phyloP scores from a whole-genome alignment of 495 filamentous ascomycete species.

The Niebla homalea region DNA sequence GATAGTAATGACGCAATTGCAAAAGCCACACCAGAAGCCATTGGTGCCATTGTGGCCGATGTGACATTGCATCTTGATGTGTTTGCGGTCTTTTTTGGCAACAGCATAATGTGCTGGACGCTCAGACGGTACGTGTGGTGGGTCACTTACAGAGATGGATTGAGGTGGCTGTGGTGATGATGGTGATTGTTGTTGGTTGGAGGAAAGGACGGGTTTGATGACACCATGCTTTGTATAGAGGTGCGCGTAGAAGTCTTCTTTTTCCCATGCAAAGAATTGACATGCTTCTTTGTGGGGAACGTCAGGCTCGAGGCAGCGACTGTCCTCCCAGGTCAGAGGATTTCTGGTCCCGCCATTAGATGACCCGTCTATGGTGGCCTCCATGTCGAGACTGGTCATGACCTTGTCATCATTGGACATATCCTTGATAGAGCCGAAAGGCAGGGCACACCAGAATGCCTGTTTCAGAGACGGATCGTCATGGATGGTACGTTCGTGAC shows the following conservation, averaged over 20 bases:
- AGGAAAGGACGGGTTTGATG: background rate
- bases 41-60: constrained; percentile 57
- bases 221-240: background rate
- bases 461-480: constrained; percentile 41
- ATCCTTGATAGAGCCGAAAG: constrained; percentile 20
- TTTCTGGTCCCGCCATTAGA: no score
- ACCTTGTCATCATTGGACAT: constrained; percentile 8
- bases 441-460: constrained; percentile 58
- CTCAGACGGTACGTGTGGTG: constrained; percentile 36
- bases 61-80: constrained; percentile 38
- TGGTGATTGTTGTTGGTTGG: background rate
- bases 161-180: background rate
- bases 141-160: constrained; percentile 29
- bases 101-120: constrained; percentile 42
- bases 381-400: background rate
- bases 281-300: background rate
- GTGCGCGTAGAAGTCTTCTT: background rate
- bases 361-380: no score
- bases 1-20: constrained; percentile 43
- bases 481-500: constrained; percentile 84
- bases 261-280: background rate
- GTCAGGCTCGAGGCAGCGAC: background rate
- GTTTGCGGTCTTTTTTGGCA: constrained; percentile 32
- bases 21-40: constrained; percentile 89
- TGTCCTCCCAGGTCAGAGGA: background rate